These are phyloP conservation scores for Ascochyta lentis DNA, from an alignment of 2,329 filamentous ascomycete genomes.

Conservation along the genomic window DNA sequence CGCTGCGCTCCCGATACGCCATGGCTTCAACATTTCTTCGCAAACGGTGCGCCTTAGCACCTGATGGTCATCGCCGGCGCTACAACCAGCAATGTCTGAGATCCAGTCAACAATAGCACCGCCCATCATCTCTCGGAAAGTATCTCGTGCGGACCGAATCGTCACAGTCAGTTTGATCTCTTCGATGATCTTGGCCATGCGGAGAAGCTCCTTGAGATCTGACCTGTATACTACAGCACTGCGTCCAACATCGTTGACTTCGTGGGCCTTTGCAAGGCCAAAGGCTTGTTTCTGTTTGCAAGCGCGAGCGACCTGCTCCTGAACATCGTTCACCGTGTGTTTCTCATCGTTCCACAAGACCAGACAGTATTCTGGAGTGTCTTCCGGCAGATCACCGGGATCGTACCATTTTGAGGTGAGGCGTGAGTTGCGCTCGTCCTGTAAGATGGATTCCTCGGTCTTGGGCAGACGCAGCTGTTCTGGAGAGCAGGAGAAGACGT, in stretches of 20 bases:
- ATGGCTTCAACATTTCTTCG: slow-evolving; percentile 87
- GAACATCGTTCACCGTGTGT: slow-evolving; percentile 90
- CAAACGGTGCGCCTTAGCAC: slow-evolving; percentile 84
- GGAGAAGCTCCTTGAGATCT: slow-evolving; percentile 75
- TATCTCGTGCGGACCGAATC: slow-evolving; percentile 90
- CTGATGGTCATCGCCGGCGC: slow-evolving; percentile 78
- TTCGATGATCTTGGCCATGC: slow-evolving; percentile 85
- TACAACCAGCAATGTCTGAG: slow-evolving; percentile 87
- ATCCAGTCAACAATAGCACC: slow-evolving; percentile 98
- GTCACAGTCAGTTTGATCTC: slow-evolving; percentile 96
- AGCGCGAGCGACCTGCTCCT: slow-evolving; percentile 86
- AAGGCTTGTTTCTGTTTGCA: slow-evolving; percentile 75
- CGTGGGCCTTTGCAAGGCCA: slow-evolving; percentile 77
- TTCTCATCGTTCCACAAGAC: slow-evolving; percentile 99
- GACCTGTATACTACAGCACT: slow-evolving; percentile 80
- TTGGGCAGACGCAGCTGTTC: slow-evolving; percentile 91
- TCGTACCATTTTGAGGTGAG: slow-evolving; percentile 76
- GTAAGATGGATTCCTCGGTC: slow-evolving; percentile 77
- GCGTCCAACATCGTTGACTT: slow-evolving; percentile 87
- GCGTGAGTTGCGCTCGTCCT: slow-evolving; percentile 82
- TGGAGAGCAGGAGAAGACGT: slow-evolving; percentile 96
- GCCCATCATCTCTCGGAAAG: slow-evolving; percentile 97
- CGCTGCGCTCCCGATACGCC: slow-evolving; percentile 84
- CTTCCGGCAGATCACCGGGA: slow-evolving; percentile 64
- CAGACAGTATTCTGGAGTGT: slow-evolving; percentile 78